phyloP scores from a whole-genome alignment of 331 rosid genomes.

The Cydonia oblonga region DNA sequence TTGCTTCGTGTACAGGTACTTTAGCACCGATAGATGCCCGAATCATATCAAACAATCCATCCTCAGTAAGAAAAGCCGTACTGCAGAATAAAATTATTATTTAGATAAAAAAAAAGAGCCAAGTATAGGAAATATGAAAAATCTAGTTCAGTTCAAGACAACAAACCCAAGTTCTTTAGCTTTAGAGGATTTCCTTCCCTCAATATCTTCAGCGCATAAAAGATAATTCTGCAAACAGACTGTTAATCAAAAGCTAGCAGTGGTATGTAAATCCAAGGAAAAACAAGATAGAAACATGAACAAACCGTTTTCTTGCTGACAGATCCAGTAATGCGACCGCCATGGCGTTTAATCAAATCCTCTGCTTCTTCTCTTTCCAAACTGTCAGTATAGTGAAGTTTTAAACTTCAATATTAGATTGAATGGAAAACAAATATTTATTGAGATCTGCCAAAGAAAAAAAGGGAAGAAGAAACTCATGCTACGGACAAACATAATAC shows the following conservation, averaged over 20 bases:
- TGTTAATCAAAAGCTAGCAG: constrained; percentile 10
- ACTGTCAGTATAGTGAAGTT: constrained; percentile 28
- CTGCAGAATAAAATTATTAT: constrained; percentile 26
- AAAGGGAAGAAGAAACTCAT: neutral
- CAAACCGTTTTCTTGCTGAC: constrained; percentile 87
- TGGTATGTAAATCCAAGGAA: constrained; percentile 8
- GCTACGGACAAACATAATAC: neutral
- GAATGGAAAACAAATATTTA: neutral
- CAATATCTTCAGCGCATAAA: constrained; percentile 91
- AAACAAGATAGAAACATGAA: constrained; percentile 10
- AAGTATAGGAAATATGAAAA: constrained; percentile 3
- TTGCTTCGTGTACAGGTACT: constrained; percentile 29
- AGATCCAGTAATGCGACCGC: constrained; percentile 91
- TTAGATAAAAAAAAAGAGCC: neutral
- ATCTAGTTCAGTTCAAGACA: neutral
- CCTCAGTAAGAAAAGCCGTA: constrained; percentile 78
- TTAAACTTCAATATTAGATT: constrained; percentile 3
- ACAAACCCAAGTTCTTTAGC: constrained; percentile 94
- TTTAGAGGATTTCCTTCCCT: constrained; percentile 75
- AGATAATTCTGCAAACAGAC: constrained; percentile 68
- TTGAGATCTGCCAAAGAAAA: neutral
- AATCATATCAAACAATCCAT: constrained; percentile 75
- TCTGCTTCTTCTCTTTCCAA: constrained; percentile 98
- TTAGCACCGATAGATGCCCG: constrained; percentile 47
- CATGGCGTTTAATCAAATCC: constrained; percentile 87